A percentile compares a stretch with the other conserved stretches of the same genome.
Conservation (phyloP, 805 yeast genomes). For the Starmerella floris region DNA sequence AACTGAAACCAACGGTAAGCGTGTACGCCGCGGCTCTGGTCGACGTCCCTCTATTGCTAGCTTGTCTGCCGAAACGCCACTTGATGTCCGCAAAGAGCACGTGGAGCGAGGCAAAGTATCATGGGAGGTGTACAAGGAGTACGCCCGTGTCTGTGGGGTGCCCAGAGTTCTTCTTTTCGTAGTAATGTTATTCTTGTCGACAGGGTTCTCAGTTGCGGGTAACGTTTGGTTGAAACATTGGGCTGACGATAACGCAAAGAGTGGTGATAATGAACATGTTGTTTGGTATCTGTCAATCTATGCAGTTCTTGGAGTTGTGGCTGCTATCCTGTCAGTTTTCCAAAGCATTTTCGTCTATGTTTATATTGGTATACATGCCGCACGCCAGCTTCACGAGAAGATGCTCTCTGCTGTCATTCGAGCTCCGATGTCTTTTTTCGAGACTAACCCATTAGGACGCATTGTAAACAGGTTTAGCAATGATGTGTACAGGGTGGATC, state of each 20-base stretch:
- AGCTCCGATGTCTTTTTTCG: slow-evolving; percentile 91
- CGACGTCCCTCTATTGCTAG: slow-evolving; percentile 57
- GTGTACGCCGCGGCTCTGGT: slow-evolving; percentile 22
- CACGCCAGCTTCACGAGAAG: slow-evolving; percentile 50
- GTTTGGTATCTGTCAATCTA: slow-evolving; percentile 61
- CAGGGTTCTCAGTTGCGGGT: slow-evolving; percentile 48
- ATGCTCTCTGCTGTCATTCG: slow-evolving; percentile 65
- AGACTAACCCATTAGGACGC: slow-evolving; percentile 89
- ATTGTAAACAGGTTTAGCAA: slow-evolving; percentile 79
- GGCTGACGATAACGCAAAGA: slow-evolving; percentile 74
- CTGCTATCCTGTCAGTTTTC: slow-evolving; percentile 45
- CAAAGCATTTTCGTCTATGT: slow-evolving; percentile 42
- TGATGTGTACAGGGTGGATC: slow-evolving; percentile 82
- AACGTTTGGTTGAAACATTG: slow-evolving; percentile 93
- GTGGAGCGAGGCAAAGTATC: slow-evolving; percentile 89
- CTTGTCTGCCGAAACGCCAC: slow-evolving; percentile 25
- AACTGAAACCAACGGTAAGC: not conserved
- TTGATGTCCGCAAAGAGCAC: slow-evolving; percentile 44
- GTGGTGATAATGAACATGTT: slow-evolving; percentile 62
- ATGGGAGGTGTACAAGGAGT: slow-evolving; percentile 68
- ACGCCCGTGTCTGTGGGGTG: slow-evolving; percentile 78
- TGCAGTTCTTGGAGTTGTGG: slow-evolving; percentile 55
- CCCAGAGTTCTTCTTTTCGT: slow-evolving; percentile 48
- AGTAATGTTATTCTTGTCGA: slow-evolving; percentile 42
- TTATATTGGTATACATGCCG: slow-evolving; percentile 53